Evolutionary conservation across 2,329 filamentous ascomycete genomes (phyloP), one percentile per base, ranked within the genome.

Genomic region (Ceratocystis harringtonii): DNA sequence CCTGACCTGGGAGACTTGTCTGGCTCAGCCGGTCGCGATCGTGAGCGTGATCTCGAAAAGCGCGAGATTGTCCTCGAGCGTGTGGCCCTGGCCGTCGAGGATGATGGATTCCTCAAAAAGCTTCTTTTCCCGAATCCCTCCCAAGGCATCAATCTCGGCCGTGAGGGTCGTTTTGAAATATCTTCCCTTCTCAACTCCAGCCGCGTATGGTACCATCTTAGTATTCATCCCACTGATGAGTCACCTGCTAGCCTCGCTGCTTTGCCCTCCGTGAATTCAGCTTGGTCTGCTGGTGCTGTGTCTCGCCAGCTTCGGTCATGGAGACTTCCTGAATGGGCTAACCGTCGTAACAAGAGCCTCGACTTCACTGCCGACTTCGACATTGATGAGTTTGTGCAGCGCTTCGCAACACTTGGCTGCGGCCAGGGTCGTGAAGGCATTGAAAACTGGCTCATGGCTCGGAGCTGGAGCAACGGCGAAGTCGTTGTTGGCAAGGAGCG

Each of bases 301-400:
- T 99, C 94, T 1, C 87, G 91, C 66, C 94, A 99, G 74, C 82
- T 99, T 19, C 89, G 94, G 19, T 84, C 91, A 2, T 99, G 94
- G 92, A 84, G 94, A 71, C 79, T 99, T 17, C 88, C 94, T 0
- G 94, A 99, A 74, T 99, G 94, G 94, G 90, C 92, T 1, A 99
- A 97, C 73, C 86, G 92, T 65, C 84, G 94, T 62, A 95, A 92
- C 74, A 90, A 90, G 73, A 85, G 88, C 71, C 84, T 97, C 1
- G 94, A 99, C 73, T 99, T 95, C 75, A 99, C 94, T 0, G 90
- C 92, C 1, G 94, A 99, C 72, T 99, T 97, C 70, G 94, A 99
- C 71, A 78, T 92, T 4, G 90, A 96, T 17, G 94, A 99, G 73
- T 97, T 99, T 71, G 83, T 86, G 22, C 85, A 87, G 70, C 85